Percentiles rank a stretch among this genome's conserved stretches.
phyloP scores from a whole-genome alignment of 2,329 filamentous ascomycete species.

The Fusarium dlaminii region DNA sequence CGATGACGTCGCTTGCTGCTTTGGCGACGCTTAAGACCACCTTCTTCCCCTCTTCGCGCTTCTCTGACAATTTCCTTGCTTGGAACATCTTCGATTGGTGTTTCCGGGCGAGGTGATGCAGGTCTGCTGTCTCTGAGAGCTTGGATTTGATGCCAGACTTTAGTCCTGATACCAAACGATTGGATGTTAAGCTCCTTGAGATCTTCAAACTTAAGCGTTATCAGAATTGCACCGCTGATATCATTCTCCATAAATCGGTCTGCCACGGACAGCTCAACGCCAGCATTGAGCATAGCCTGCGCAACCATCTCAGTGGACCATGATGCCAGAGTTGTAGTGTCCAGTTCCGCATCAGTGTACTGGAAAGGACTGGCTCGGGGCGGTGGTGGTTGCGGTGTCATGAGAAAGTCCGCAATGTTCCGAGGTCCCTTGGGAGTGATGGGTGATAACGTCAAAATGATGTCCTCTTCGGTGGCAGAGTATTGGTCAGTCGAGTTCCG shows the following conservation, averaged over 20 bases:
- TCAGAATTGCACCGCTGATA: slow-evolving; percentile 86
- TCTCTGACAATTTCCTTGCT: slow-evolving; percentile 62
- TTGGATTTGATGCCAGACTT: slow-evolving; percentile 83
- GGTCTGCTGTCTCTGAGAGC: slow-evolving; percentile 67
- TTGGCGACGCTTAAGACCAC: slow-evolving; percentile 49
- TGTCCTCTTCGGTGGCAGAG: slow-evolving; percentile 54
- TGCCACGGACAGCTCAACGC: slow-evolving; percentile 79
- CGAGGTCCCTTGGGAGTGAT: slow-evolving; percentile 72
- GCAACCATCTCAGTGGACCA: slow-evolving; percentile 84
- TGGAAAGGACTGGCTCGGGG: slow-evolving; percentile 63
- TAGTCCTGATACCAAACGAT: slow-evolving; percentile 83
- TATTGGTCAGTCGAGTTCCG: slow-evolving; percentile 66
- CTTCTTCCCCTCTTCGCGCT: slow-evolving; percentile 51
- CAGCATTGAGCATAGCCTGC: slow-evolving; percentile 85
- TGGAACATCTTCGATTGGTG: slow-evolving; percentile 69
- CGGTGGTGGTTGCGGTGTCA: slow-evolving; percentile 37
- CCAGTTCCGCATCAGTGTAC: slow-evolving; percentile 66
- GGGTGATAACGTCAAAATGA: slow-evolving; percentile 75
- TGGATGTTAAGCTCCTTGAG: slow-evolving; percentile 82
- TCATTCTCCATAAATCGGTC: slow-evolving; percentile 92
- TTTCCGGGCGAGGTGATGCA: slow-evolving; percentile 62
- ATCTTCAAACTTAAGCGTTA: slow-evolving; percentile 92
- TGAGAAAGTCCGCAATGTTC: slow-evolving; percentile 41
- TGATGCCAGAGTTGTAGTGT: slow-evolving; percentile 66
- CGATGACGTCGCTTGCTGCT: slow-evolving; percentile 53